Evolutionary conservation across 2,329 filamentous ascomycete species (phyloP).

Genomic region (Lasiodiplodia sp.): DNA sequence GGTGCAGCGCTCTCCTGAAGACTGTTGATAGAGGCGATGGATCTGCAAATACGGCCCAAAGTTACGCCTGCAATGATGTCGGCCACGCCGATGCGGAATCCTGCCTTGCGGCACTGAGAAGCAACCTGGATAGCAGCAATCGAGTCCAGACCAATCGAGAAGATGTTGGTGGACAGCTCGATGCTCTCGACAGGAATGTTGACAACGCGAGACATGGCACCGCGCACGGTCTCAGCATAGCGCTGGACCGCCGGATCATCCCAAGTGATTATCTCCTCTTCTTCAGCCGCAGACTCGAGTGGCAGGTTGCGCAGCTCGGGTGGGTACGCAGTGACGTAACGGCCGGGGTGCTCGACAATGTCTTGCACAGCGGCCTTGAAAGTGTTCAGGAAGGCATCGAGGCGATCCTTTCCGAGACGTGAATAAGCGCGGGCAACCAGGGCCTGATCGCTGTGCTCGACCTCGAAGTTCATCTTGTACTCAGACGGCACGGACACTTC

Average conservation of each 20-base stretch:
- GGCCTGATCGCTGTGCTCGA: constrained; percentile 20
- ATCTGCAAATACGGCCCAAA: constrained; percentile 27
- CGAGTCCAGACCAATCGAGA: constrained; percentile 30
- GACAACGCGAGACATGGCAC: constrained; percentile 25
- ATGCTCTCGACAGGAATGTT: constrained; percentile 25
- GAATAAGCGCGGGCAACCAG: constrained; percentile 25
- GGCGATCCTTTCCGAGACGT: constrained; percentile 19
- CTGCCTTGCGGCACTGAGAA: constrained; percentile 20
- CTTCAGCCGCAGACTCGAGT: constrained; percentile 6
- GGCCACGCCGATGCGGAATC: constrained; percentile 27
- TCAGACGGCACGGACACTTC: constrained; percentile 27
- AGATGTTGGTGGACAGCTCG: constrained; percentile 29
- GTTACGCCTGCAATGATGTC: constrained; percentile 29
- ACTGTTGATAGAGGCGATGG: background rate
- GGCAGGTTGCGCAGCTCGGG: constrained; percentile 18
- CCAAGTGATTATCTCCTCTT: constrained; percentile 20
- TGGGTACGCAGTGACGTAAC: constrained; percentile 24
- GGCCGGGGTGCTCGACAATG: constrained; percentile 27
- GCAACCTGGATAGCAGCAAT: constrained; percentile 30
- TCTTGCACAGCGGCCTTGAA: constrained; percentile 25
- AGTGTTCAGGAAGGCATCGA: constrained; percentile 24
- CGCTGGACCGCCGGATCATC: constrained; percentile 28
- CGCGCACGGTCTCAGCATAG: constrained; percentile 26
- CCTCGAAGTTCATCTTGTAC: constrained; percentile 30
- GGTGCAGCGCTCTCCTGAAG: background rate